phyloP scores from a whole-genome alignment of 192 early-diverging fungal genomes.

The Linderina pennispora region DNA sequence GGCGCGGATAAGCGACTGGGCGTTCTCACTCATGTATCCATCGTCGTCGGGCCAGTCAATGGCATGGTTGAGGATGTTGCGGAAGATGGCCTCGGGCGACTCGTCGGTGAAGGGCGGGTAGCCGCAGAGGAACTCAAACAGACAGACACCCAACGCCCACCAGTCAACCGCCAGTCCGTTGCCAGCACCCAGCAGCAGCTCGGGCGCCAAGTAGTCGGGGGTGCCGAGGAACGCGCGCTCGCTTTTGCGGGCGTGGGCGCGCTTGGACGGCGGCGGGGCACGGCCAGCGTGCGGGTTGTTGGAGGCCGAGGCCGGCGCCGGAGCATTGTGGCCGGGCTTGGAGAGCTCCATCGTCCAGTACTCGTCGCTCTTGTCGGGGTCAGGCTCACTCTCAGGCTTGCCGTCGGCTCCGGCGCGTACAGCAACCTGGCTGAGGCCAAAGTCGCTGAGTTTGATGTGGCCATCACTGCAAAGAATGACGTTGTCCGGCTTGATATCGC shows the following conservation, averaged over 20 bases:
- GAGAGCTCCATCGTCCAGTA: constrained; percentile 29
- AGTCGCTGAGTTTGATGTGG: constrained; percentile 92
- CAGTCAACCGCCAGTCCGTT: constrained; percentile 87
- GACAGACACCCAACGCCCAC: constrained; percentile 91
- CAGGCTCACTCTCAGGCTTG: constrained; percentile 12
- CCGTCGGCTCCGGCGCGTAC: constrained; percentile 37
- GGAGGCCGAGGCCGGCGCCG: constrained; percentile 7
- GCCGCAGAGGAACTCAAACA: constrained; percentile 86
- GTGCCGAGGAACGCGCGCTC: constrained; percentile 63
- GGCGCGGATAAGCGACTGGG: constrained; percentile 64
- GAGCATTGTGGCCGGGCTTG: constrained; percentile 10
- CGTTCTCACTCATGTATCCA: constrained; percentile 53
- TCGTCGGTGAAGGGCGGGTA: constrained; percentile 91
- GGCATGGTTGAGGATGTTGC: constrained; percentile 74
- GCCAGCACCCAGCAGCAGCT: constrained; percentile 80
- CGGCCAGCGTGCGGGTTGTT: constrained; percentile 16
- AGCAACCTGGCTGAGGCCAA: constrained; percentile 84
- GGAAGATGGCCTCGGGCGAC: constrained; percentile 77
- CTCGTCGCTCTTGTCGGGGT: constrained; percentile 30
- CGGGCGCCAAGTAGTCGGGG: constrained; percentile 93
- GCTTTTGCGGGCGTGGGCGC: constrained; percentile 44
- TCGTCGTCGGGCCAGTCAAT: constrained; percentile 53
- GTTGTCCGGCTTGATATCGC: constrained; percentile 78
- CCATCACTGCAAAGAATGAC: constrained; percentile 83
- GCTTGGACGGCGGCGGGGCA: constrained; percentile 39